Base-by-base conservation (phyloP, 2,329 filamentous ascomycete species). In the Aspergillus calidoustus region DNA sequence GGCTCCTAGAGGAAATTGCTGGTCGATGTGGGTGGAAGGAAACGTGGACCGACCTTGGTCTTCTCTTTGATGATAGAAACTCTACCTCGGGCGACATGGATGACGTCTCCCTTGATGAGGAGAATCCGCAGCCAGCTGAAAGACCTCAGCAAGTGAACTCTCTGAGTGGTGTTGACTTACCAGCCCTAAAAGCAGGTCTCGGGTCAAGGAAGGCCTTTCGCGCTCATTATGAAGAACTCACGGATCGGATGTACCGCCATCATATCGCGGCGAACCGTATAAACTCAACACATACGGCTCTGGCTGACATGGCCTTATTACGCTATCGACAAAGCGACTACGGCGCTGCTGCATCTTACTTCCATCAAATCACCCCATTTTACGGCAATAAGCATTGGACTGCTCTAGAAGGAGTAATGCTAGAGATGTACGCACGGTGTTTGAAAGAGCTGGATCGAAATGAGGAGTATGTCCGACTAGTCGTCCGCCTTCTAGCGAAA, bases 371-470 rank as follows among this genome's bases (percentile, higher is more conserved):
- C 48, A 89, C 91, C 0, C 89, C 90, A 0, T 91, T 91, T 64
- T 97, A 95, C 68, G 90, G 89, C 0, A 87, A 89, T 60, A 88
- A 86, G 60, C 86, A 89, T 50, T 98, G 95, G 93, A 87, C 85
- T 57, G 81, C 89, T 0, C 82, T 97, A 13, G 93, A 98, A 72
- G 81, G 92, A 3, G 90, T 90, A 0, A 91, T 97, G 85, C 83
- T 98, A 6, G 86, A 91, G 66, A 90, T 97, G 83, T 95, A 97
- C 73, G 87, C 91, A 0, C 85, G 86, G 53, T 98, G 93, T 74
- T 83, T 99, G 30, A 89, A 91, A 66, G 85, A 91, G 68, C 84
- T 97, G 30, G 83, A 90, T 53, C 87, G 88, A 15, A 87, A 88
- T 62, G 90, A 94, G 56, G 92, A 96, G 64, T 96, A 93, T 70